phyloP scores from a whole-genome alignment of 129 eudicot species.

The Glebionis coronaria region DNA sequence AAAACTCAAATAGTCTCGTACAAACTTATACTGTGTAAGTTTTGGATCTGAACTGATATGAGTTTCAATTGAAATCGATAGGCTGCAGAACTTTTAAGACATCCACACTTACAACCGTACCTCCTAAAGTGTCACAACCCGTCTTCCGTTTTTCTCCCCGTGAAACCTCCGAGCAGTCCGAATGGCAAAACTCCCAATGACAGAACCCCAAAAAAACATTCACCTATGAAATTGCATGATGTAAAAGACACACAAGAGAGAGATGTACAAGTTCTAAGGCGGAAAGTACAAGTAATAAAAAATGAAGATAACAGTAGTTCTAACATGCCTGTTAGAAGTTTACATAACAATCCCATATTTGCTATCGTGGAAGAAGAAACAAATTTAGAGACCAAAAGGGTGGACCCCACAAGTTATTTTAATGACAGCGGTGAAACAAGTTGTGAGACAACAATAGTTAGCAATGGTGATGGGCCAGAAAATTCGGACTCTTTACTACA shows the following conservation, averaged over 20 bases:
- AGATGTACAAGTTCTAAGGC: constrained; percentile 44
- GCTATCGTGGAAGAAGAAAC: constrained; percentile 38
- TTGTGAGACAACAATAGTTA: constrained; percentile 44
- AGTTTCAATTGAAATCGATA: constrained; percentile 21
- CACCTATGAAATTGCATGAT: constrained; percentile 41
- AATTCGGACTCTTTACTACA: constrained; percentile 35
- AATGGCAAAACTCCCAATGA: constrained; percentile 63
- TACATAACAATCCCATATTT: constrained; percentile 37
- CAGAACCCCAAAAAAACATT: constrained; percentile 42
- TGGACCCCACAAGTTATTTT: constrained; percentile 88
- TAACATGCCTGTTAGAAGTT: constrained; percentile 31
- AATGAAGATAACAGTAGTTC: constrained; percentile 27
- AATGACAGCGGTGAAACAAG: constrained; percentile 60
- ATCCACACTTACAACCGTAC: constrained; percentile 86
- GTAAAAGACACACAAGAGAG: constrained; percentile 40
- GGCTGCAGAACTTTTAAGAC: constrained; percentile 97
- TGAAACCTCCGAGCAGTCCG: constrained; percentile 67
- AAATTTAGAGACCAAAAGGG: constrained; percentile 84
- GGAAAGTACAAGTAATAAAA: constrained; percentile 31
- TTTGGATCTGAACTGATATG: constrained; percentile 21
- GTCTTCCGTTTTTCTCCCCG: constrained; percentile 79
- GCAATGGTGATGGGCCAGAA: constrained; percentile 47
- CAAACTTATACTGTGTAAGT: neutral
- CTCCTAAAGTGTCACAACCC: constrained; percentile 67
- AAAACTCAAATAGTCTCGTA: constrained; percentile 11